Evolutionary conservation across 2,329 filamentous ascomycete species (phyloP), one percentile per base, ranked within the genome.

Genomic region (Teratosphaeriaceae sp.): DNA sequence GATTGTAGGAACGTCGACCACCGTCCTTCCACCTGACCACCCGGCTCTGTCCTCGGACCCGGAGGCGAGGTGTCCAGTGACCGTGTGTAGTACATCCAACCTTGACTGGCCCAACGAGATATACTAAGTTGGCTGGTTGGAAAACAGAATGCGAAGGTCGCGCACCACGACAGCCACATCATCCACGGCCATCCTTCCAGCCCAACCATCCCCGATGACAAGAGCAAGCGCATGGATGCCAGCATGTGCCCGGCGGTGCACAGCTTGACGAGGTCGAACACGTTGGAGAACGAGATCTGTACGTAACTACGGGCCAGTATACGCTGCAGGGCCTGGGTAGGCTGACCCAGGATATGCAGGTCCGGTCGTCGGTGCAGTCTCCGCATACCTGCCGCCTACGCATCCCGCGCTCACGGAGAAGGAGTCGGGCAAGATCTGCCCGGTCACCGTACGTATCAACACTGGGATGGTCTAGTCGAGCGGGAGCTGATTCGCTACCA

Each of bases 131-230:
- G n/a, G n/a, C n/a, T n/a, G n/a, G n/a, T n/a, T n/a, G n/a, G n/a
- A n/a, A n/a, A n/a, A 67, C 68, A 34, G 43, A 68, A 68, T 50
- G 68, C 68, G 34, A 69, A 61, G 31, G 67, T 67, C 40, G 61
- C 63, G 43, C 67, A 71, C 57, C 68, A 71, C 58, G 63, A 66
- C 54, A 60, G 65, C 29, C 60, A 65, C 27, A 54, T 57, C 38
- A 59, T 61, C 48, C 61, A 64, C 53, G 59, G 63, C 47, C 68
- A 70, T 55, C 67, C 67, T 8, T 56, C 59, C 12, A 56, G 64
- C 20, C 58, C 62, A 3, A 44, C 42, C 29, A 49, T 56, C 36
- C 57, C 60, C 11, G 51, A 53, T 18, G 50, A 48, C 43, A 40
- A 50, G 26, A 44, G 48, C 19, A 44, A 56, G 29, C 44, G 50